These are phyloP conservation scores for Filobasidium floriforme DNA, from an alignment of 768 basidiomycete species.

Conservation along the genomic window DNA sequence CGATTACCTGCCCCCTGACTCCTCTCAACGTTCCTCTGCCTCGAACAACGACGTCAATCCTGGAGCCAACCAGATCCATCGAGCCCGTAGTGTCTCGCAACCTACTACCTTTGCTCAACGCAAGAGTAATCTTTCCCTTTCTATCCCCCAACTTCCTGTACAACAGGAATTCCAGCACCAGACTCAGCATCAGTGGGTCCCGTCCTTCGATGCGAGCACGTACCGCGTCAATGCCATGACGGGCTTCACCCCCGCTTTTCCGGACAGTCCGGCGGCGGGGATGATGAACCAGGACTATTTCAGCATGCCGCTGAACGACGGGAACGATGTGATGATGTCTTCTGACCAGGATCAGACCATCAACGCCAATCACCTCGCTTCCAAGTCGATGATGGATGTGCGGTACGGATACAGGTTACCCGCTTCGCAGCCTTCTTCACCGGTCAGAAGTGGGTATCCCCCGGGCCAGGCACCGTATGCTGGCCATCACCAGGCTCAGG, in stretches of 20 bases:
- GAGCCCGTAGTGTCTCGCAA: conserved; percentile 17
- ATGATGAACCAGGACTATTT: conserved; percentile 2
- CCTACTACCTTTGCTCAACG: conserved; percentile 12
- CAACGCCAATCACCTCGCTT: background rate
- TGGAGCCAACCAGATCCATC: background rate
- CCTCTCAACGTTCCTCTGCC: background rate
- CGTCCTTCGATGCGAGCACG: background rate
- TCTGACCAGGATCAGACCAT: background rate
- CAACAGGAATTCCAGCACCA: background rate
- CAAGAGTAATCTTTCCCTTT: conserved; percentile 4
- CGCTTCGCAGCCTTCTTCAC: conserved; percentile 38
- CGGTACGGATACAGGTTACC: conserved; percentile 33
- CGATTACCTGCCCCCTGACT: conserved; percentile 11
- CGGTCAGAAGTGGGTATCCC: conserved; percentile 30
- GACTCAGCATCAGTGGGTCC: background rate
- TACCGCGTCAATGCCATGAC: conserved; percentile 2
- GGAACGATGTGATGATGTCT: background rate
- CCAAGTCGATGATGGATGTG: background rate
- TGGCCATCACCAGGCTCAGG: conserved; percentile 12
- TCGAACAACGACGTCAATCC: conserved; percentile 1
- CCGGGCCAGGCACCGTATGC: conserved; percentile 30
- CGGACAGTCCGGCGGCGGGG: background rate
- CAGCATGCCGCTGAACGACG: background rate
- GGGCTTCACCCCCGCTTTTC: background rate
- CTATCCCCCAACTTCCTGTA: conserved; percentile 1